phyloP scores from a whole-genome alignment of 2,329 filamentous ascomycete genomes.

The Hypomyces perniciosus region DNA sequence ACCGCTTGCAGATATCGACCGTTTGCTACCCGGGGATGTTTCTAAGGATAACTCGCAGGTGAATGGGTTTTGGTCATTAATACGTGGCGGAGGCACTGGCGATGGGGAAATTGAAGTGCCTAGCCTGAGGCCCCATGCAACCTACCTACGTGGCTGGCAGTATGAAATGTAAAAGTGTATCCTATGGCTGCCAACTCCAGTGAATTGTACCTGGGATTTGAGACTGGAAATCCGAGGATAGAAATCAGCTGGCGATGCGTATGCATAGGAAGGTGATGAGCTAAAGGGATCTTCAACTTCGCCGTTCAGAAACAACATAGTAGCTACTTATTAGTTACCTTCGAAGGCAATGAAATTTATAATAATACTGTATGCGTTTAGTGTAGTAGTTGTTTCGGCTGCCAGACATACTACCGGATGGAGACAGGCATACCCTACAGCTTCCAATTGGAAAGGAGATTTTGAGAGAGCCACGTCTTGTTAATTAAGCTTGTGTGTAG shows the following conservation, averaged over 20 bases:
- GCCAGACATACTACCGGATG: conserved; percentile 57
- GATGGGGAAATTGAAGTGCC: conserved; percentile 62
- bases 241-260: conserved; percentile 55
- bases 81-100: conserved; percentile 60
- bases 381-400: conserved; percentile 54
- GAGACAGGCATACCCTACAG: conserved; percentile 53
- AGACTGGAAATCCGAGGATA: conserved; percentile 51
- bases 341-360: conserved; percentile 33
- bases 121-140: conserved; percentile 54
- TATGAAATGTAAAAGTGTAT: conserved; percentile 65
- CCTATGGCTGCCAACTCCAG: conserved; percentile 36
- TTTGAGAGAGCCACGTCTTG: conserved; percentile 41
- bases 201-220: conserved; percentile 41
- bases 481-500: conserved; percentile 39
- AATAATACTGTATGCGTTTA: conserved; percentile 40
- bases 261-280: conserved; percentile 36
- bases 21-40: conserved; percentile 56
- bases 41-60: conserved; percentile 59
- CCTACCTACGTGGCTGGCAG: conserved; percentile 63
- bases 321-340: conserved; percentile 50
- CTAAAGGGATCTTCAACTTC: conserved; percentile 37
- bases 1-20: conserved; percentile 62
- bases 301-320: conserved; percentile 56
- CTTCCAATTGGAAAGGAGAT: conserved; percentile 62
- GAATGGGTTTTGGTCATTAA: conserved; percentile 61